phyloP scores from a whole-genome alignment of 352 stramenopile species.

The Globisporangium abappressorium region DNA sequence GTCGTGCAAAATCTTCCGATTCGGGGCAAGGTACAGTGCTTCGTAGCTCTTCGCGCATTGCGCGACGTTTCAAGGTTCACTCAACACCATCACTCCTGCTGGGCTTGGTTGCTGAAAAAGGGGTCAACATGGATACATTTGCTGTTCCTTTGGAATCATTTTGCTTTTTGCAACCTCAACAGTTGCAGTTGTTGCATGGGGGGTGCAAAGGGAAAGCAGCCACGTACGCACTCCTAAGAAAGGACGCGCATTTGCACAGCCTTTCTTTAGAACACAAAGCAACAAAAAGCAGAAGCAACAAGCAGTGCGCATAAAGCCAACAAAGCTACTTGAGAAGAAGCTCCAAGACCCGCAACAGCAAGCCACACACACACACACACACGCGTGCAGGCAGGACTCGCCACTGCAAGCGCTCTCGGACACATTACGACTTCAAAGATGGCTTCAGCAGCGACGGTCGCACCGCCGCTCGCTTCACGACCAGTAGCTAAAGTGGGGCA shows the following conservation, averaged over 20 bases:
- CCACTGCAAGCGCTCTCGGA: background rate
- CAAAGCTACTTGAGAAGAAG: background rate
- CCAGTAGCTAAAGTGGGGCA: background rate
- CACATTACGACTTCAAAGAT: background rate
- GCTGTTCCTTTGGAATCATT: background rate
- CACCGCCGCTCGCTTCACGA: background rate
- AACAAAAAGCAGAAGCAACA: background rate
- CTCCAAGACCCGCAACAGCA: background rate
- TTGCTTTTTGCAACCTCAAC: background rate
- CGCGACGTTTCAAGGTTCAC: background rate
- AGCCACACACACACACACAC: background rate
- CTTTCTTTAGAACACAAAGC: background rate
- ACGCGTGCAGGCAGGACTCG: background rate
- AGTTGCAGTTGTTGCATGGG: background rate
- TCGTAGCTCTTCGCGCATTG: background rate
- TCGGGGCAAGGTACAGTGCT: background rate
- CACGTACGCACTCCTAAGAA: background rate
- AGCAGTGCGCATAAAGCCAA: background rate
- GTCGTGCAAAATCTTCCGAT: background rate
- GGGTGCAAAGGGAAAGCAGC: background rate
- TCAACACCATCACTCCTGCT: background rate
- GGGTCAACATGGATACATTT: background rate
- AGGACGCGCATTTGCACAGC: background rate
- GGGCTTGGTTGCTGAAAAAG: background rate
- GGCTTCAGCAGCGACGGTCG: constrained; percentile 1